Evolutionary conservation across 2,329 filamentous ascomycete species (phyloP).

Genomic region (Verticillium isaacii): DNA sequence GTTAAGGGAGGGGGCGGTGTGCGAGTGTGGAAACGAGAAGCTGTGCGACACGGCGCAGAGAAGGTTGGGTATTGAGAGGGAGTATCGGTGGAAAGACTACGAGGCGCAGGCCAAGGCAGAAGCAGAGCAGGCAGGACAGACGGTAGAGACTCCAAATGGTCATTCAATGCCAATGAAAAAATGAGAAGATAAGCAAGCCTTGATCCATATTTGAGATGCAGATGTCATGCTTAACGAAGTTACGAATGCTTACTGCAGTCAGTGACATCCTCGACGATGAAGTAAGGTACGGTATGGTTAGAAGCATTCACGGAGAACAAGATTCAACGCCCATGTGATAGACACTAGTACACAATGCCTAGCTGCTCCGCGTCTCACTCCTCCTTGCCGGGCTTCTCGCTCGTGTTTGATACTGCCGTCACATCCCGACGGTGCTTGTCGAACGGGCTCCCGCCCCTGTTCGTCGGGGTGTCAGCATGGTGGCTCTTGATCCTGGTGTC

Average conservation of each 20-base stretch:
- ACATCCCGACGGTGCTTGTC: constrained; percentile 12
- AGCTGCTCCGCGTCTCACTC: not conserved
- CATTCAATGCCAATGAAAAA: too few relatives aligned
- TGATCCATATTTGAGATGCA: too few relatives aligned
- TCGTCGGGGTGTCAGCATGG: constrained; percentile 9
- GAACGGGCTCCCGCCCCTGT: constrained; percentile 9
- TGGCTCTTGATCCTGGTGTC: constrained; percentile 11
- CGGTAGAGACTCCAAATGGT: not conserved
- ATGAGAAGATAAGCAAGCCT: too few relatives aligned
- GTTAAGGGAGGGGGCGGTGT: constrained; percentile 39
- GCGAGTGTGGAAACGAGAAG: constrained; percentile 43
- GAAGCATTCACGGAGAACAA: too few relatives aligned
- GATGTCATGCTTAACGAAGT: too few relatives aligned
- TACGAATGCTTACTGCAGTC: too few relatives aligned
- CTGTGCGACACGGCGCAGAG: constrained; percentile 48
- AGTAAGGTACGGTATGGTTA: too few relatives aligned
- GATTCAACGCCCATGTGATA: too few relatives aligned
- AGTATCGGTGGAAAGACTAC: constrained; percentile 41
- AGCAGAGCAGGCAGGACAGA: not conserved
- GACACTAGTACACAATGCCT: not conserved
- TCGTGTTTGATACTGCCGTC: constrained; percentile 1
- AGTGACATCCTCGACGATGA: too few relatives aligned
- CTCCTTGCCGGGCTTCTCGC: not conserved
- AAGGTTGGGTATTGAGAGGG: constrained; percentile 38
- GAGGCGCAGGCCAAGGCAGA: constrained; percentile 1